phyloP scores from a whole-genome alignment of 208 protist species.

The Acanthamoeba culbertsoni region DNA sequence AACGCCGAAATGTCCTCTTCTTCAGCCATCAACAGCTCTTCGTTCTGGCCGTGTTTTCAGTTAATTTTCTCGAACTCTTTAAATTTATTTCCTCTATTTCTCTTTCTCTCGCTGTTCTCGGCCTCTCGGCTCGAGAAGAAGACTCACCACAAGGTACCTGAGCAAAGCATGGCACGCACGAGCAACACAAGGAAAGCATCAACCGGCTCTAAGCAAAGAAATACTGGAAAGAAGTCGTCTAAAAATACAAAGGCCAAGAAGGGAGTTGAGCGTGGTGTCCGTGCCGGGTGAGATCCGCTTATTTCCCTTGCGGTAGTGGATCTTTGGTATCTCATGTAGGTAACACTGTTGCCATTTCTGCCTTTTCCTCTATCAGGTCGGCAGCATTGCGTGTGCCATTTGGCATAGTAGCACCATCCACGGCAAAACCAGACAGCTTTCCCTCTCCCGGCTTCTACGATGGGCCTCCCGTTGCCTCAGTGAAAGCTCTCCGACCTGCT shows the following conservation, averaged over 20 bases:
- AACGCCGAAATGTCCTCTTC: neutral
- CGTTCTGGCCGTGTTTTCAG: too few species aligned
- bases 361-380: neutral
- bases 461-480: neutral
- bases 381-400: neutral
- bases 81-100: too few species aligned
- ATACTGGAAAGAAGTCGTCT: too few species aligned
- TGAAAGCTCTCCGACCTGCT: neutral
- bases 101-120: too few species aligned
- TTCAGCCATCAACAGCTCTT: too few species aligned
- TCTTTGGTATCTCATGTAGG: neutral
- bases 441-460: neutral
- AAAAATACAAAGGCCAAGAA: slow-evolving; percentile 26
- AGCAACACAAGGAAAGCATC: too few species aligned
- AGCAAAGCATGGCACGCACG: too few species aligned
- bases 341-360: neutral
- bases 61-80: too few species aligned
- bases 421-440: neutral
- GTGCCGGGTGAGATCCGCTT: neutral
- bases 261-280: neutral
- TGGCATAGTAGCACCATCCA: slow-evolving; percentile 21
- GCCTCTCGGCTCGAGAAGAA: too few species aligned
- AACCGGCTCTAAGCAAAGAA: too few species aligned
- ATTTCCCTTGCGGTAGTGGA: neutral
- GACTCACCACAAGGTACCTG: too few species aligned